Conservation (phyloP, 73 alveolate genomes). For the Paramecium sonneborni region DNA sequence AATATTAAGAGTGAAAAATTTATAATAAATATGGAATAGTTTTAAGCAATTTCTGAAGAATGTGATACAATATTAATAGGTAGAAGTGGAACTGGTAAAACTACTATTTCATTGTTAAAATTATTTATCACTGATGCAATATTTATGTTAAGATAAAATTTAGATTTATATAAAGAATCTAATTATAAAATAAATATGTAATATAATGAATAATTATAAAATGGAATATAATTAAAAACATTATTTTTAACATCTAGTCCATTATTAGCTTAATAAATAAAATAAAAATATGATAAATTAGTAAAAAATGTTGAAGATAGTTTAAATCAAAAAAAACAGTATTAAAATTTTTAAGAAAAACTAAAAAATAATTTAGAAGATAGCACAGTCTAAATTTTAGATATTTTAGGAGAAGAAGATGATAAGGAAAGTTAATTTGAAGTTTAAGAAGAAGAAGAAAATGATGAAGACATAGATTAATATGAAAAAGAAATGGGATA, state of each 20-base stretch:
- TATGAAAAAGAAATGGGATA: constrained; percentile 72
- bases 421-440: background rate
- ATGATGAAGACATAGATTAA: constrained; percentile 67
- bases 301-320: background rate
- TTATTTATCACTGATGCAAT: constrained; percentile 24
- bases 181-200: background rate
- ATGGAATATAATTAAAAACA: background rate
- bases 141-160: background rate
- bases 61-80: constrained; percentile 70
- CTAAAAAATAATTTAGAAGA: background rate
- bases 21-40: background rate
- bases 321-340: background rate
- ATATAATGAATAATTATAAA: background rate
- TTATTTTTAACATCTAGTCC: background rate
- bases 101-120: constrained; percentile 75
- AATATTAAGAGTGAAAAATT: background rate
- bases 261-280: background rate
- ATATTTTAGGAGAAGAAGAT: background rate
- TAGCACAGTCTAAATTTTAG: background rate
- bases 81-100: constrained; percentile 86
- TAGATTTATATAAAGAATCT: background rate
- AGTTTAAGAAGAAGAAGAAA: background rate
- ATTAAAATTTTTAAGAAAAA: background rate
- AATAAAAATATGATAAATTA: background rate
- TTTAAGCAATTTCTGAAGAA: background rate